Conservation (phyloP, 2,329 filamentous ascomycete genomes). For the Claviceps capensis region DNA sequence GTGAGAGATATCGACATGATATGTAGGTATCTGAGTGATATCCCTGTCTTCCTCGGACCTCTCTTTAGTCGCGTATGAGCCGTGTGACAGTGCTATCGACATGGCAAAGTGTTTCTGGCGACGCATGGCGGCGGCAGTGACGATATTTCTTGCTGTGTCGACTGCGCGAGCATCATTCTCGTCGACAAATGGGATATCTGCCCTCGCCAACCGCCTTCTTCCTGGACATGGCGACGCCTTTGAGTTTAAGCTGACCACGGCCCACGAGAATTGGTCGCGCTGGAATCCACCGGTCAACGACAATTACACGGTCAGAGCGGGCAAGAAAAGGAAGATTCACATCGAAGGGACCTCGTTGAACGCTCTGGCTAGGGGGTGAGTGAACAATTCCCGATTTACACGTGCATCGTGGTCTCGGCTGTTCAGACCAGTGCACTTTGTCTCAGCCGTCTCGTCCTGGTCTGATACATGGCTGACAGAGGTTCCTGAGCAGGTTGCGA, state of each 20-base stretch:
- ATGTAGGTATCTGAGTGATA: too few relatives aligned
- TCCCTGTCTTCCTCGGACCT: too few relatives aligned
- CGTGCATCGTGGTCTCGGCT: not conserved
- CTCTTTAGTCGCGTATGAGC: too few relatives aligned
- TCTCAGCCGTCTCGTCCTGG: not conserved
- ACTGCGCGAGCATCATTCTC: not conserved
- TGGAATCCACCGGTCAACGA: conserved; percentile 11
- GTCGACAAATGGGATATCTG: conserved; percentile 7
- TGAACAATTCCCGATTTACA: not conserved
- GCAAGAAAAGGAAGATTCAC: conserved; percentile 7
- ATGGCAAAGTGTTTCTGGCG: not conserved
- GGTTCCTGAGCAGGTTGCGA: conserved; percentile 3
- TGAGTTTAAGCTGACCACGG: conserved; percentile 7
- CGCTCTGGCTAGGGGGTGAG: conserved; percentile 11
- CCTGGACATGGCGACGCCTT: conserved; percentile 6
- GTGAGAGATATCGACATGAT: too few relatives aligned
- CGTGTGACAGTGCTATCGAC: not conserved
- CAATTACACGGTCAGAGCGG: conserved; percentile 9
- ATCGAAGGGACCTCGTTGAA: conserved; percentile 10
- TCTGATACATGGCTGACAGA: not conserved
- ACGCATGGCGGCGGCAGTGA: not conserved
- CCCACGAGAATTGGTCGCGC: conserved; percentile 9
- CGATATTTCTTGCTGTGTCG: not conserved
- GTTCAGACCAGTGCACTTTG: not conserved
- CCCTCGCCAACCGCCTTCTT: conserved; percentile 9